A percentile compares a stretch with the other conserved stretches of the same genome.
Evolutionary conservation across 2,329 filamentous ascomycete species (phyloP).

Genomic region (Colletotrichum simmondsii): DNA sequence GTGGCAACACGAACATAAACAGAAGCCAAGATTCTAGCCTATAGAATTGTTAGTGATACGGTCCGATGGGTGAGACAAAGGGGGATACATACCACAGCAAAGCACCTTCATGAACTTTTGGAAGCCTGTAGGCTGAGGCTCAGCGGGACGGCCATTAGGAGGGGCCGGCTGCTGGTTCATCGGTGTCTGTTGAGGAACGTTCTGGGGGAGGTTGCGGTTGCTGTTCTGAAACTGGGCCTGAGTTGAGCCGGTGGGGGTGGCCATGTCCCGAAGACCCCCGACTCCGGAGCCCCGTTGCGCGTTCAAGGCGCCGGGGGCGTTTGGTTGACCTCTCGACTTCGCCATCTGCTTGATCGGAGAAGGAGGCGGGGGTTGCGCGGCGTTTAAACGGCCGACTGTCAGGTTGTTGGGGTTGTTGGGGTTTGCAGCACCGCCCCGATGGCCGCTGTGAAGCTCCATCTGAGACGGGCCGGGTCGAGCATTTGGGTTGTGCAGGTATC

Average conservation of each 20-base stretch:
- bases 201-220: constrained; percentile 83
- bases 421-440: constrained; percentile 73
- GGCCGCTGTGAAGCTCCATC: constrained; percentile 83
- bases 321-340: constrained; percentile 81
- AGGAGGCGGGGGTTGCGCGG: constrained; percentile 88
- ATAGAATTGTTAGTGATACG: constrained; percentile 3
- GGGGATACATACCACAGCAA: constrained; percentile 76
- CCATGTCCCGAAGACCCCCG: constrained; percentile 79
- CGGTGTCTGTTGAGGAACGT: constrained; percentile 69
- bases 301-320: constrained; percentile 77
- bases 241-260: constrained; percentile 88
- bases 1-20: constrained; percentile 27
- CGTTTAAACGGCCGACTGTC: constrained; percentile 91
- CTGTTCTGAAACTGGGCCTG: constrained; percentile 98
- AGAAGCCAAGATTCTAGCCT: constrained; percentile 30
- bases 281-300: constrained; percentile 81
- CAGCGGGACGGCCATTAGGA: constrained; percentile 67
- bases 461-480: constrained; percentile 83
- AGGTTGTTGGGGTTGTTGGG: constrained; percentile 73
- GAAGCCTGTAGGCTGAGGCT: constrained; percentile 82
- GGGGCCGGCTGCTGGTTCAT: constrained; percentile 63
- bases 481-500: constrained; percentile 80
- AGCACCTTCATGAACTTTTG: constrained; percentile 94
- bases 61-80: not conserved
- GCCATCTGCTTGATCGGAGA: constrained; percentile 85